Conservation (phyloP, 2,329 filamentous ascomycete species). For the Pseudogymnoascus sp. region DNA sequence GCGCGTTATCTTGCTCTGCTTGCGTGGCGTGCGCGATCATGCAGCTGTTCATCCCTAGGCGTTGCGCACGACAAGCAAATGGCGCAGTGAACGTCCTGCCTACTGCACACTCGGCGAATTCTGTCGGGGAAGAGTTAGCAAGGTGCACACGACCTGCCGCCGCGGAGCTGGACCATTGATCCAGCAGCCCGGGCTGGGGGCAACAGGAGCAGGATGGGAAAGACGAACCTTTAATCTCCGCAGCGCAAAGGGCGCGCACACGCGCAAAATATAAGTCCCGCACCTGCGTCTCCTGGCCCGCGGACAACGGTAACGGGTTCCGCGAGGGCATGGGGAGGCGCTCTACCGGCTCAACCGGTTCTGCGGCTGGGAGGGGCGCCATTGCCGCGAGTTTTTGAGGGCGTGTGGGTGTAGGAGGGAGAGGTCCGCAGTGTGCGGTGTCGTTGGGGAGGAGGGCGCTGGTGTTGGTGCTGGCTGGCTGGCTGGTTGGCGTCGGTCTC, state of each 20-base stretch:
- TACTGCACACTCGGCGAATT: constrained; percentile 83
- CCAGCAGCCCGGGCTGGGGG: neutral
- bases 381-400: constrained; percentile 24
- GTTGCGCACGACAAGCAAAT: constrained; percentile 73
- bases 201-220: neutral
- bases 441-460: neutral
- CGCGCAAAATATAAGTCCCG: constrained; percentile 72
- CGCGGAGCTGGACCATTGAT: neutral
- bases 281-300: constrained; percentile 73
- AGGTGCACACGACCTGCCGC: neutral
- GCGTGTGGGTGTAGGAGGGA: neutral
- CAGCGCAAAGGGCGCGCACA: constrained; percentile 65
- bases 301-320: constrained; percentile 76
- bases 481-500: neutral
- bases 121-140: constrained; percentile 38
- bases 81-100: constrained; percentile 80
- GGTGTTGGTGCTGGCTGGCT: neutral
- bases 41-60: constrained; percentile 84
- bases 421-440: neutral
- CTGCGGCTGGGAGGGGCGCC: constrained; percentile 17
- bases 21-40: constrained; percentile 83
- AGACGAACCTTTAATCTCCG: constrained; percentile 63
- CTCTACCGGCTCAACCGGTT: constrained; percentile 21
- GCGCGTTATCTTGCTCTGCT: constrained; percentile 74
- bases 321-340: constrained; percentile 43